Percentiles rank a stretch among this genome's conserved stretches.
Evolutionary conservation across 345 rosid species (phyloP).

Genomic region (Moricandia arvensis): DNA sequence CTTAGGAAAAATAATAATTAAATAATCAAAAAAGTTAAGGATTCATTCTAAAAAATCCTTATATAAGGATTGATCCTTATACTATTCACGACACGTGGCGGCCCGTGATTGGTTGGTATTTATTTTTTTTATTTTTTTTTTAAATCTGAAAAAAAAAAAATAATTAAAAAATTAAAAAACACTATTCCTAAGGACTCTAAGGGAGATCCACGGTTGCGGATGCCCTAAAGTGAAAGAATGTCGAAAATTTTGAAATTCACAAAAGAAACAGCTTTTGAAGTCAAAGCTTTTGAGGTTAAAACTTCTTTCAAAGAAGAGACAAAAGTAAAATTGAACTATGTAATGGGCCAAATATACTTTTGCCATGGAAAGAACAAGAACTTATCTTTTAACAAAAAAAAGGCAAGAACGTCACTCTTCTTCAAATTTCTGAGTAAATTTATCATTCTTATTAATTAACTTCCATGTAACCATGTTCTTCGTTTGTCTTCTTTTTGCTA

Average conservation of each 20-base stretch:
- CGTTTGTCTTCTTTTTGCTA: neutral
- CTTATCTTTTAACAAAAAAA: conserved; percentile 6
- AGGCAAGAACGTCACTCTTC: conserved; percentile 22
- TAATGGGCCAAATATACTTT: conserved; percentile 26
- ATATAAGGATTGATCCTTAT: too few relatives aligned
- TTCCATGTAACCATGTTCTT: neutral
- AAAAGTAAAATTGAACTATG: conserved; percentile 27
- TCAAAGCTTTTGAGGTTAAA: conserved; percentile 52
- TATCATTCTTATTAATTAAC: neutral
- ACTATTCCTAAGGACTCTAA: too few relatives aligned
- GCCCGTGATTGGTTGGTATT: too few relatives aligned
- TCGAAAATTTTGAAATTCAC: conserved; percentile 25
- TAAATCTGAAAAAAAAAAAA: too few relatives aligned
- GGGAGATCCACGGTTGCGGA: too few relatives aligned
- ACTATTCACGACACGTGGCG: too few relatives aligned
- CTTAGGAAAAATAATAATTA: too few relatives aligned
- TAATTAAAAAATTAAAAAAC: too few relatives aligned
- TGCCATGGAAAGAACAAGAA: conserved; percentile 25
- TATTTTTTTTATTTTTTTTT: too few relatives aligned
- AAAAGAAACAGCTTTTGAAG: conserved; percentile 34
- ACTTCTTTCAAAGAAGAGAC: conserved; percentile 26
- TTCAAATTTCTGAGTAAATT: conserved; percentile 12
- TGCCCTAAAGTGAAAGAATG: conserved; percentile 39
- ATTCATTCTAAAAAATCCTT: too few relatives aligned
- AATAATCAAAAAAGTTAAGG: too few relatives aligned